Base-by-base conservation (phyloP, 2,329 filamentous ascomycete genomes). In the Phyllosticta capitalensis region DNA sequence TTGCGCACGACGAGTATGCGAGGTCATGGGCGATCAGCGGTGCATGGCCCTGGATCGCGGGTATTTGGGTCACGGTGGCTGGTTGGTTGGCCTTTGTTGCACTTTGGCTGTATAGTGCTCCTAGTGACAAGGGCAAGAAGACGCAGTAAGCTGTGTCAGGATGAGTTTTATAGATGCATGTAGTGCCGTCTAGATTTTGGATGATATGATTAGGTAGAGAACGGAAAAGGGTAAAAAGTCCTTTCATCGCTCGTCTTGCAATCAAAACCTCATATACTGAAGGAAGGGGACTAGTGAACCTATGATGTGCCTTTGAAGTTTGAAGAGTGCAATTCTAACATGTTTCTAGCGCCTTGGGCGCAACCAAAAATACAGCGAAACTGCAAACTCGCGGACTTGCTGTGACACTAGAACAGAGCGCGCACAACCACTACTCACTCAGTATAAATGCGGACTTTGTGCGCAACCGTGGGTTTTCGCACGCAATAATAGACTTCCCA, bases 1-100 rank as follows among this genome's bases (percentile, higher is more conserved):
- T 96, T 76, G 94, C 94, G 7, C 94, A 99, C 79, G 87, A 99
- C 72, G 94, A 99, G 79, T 99, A 89, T 83, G 89, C 91, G 30
- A 83, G 94, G 67, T 95, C 89, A 74, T 97, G 85, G 78, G 84
- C 82, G 70, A 99, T 99, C 71, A 89, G 83, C 63, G 92, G 87
- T 50, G 92, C 91, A 2, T 97, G 90, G 89, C 90, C 92, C 10
- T 97, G 92, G 90, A 89, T 99, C 69, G 82, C 86, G 0, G 92
- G 94, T 61, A 89, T 97, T 62, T 88, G 83, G 71, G 86, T 87
- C 55, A 96, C 95, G 1, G 83, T 96, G 59, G 80, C 79, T 10
- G 94, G 91, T 7, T 99, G 92, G 82, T 65, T 97, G 63, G 83
- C 79, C 0, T 97, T 99, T 75, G 89, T 91, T 56, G 83, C 85